Conservation (phyloP, 495 filamentous ascomycete genomes). For the Podospora anserina region DNA sequence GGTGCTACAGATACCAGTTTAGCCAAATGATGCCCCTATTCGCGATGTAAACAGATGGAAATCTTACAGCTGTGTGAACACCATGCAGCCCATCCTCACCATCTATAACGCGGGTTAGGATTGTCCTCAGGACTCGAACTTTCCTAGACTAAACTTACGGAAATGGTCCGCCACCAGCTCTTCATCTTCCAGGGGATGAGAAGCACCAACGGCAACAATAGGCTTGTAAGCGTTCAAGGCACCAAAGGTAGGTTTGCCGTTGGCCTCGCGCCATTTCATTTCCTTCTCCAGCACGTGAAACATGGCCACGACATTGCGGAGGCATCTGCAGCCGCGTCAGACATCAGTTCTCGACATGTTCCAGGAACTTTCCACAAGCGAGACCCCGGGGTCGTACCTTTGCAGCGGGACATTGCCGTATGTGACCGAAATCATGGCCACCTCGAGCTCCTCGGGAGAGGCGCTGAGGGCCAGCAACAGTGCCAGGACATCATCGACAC, state of each 20-base stretch:
- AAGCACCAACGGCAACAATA: constrained; percentile 79
- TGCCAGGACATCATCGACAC: constrained; percentile 89
- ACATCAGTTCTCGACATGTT: constrained; percentile 6
- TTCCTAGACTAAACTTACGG: constrained; percentile 49
- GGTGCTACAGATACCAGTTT: constrained; percentile 57
- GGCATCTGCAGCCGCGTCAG: constrained; percentile 55
- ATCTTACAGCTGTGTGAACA: constrained; percentile 73
- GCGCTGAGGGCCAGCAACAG: constrained; percentile 78
- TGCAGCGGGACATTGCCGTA: constrained; percentile 89
- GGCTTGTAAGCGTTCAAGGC: constrained; percentile 67
- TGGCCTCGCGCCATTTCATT: constrained; percentile 71
- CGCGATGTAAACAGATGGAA: neutral
- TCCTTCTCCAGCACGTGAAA: constrained; percentile 93
- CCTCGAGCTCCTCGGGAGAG: constrained; percentile 78
- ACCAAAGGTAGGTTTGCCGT: constrained; percentile 66
- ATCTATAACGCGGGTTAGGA: constrained; percentile 50
- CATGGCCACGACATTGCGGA: constrained; percentile 84
- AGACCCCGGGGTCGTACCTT: constrained; percentile 41
- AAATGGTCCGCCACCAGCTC: constrained; percentile 85
- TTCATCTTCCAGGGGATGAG: constrained; percentile 80
- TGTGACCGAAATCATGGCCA: constrained; percentile 84
- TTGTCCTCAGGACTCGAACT: neutral
- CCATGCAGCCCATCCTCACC: constrained; percentile 86
- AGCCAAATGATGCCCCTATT: neutral
- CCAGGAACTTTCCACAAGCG: constrained; percentile 8